Evolutionary conservation across 176 grass and related monocot genomes (phyloP), one percentile per base, ranked within the genome.

Genomic region (Zoysia pacifica): DNA sequence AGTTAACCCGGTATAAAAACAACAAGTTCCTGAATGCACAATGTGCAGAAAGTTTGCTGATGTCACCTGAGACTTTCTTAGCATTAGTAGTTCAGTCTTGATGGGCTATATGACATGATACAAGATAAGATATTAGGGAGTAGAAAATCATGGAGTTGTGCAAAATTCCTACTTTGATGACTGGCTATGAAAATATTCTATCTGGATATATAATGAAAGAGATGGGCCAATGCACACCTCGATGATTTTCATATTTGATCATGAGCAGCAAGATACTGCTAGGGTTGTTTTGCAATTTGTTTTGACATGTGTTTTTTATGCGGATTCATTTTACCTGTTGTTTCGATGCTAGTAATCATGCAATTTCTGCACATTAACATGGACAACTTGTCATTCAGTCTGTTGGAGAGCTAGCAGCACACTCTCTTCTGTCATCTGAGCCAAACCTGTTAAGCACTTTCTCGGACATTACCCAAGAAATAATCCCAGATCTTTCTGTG

Each of bases 1-100:
- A 70, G 43, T 46, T 71, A 63, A 63, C 54, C 18, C 38, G 65
- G 5, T 45, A 11, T 53, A 44, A 20, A 84, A 78, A 28, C 0
- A 18, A n/a, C 74, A 84, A 78, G 62, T 83, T 71, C 43, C 36
- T 61, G 12, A 72, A 65, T 59, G 10, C 67, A 76, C 45, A 80
- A 65, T 61, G 18, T 71, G 71, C 66, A 84, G 67, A 84, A 77
- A 74, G 77, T 76, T 75, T 59, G 79, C 79, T 73, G 82, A 72
- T 71, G 65, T 77, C 56, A 82, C 28, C 35, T 81, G 46, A 50
- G 44, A 80, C 42, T 80, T 59, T 61, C 42, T 16, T 16, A 69
- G 20, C 37, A 69, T 43, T 51, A 79, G 48, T 39, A 66, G 44
- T 74, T 35, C 42, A 74, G 60, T 43, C 60, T 43, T 86, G 12